Evolutionary conservation across 495 filamentous ascomycete species (phyloP).

Genomic region (Oidiodendron maius): DNA sequence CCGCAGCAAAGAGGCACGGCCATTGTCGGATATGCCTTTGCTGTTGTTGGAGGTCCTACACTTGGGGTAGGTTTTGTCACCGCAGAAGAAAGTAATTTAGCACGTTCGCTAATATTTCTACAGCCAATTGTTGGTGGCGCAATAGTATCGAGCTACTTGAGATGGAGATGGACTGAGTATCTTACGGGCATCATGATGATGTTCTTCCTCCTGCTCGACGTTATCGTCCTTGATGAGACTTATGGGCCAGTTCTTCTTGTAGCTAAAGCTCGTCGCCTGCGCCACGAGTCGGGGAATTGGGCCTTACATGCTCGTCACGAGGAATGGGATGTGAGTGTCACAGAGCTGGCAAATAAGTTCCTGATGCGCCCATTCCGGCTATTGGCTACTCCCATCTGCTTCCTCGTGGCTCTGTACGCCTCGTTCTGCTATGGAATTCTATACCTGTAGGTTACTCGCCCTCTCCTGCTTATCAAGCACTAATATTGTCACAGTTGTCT

Average conservation of each 20-base stretch:
- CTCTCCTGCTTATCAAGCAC: background rate
- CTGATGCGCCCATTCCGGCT: conserved; percentile 49
- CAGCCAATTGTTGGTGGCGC: conserved; percentile 69
- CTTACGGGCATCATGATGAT: conserved; percentile 48
- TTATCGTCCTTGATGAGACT: conserved; percentile 60
- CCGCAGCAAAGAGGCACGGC: conserved; percentile 71
- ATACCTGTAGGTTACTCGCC: conserved; percentile 3
- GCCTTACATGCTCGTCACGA: conserved; percentile 64
- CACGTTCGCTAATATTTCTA: conserved; percentile 30
- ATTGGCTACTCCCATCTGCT: conserved; percentile 68
- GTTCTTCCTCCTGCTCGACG: conserved; percentile 46
- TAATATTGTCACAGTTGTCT: conserved; percentile 35
- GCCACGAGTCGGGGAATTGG: conserved; percentile 60
- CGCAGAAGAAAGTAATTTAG: background rate
- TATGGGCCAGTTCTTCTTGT: conserved; percentile 59
- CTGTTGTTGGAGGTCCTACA: conserved; percentile 67
- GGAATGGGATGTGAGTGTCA: conserved; percentile 61
- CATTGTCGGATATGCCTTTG: conserved; percentile 74
- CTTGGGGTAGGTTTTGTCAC: conserved; percentile 2
- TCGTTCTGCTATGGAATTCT: conserved; percentile 45
- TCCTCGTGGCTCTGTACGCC: conserved; percentile 62
- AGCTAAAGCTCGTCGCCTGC: conserved; percentile 57
- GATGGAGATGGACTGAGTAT: conserved; percentile 56
- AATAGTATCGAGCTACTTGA: conserved; percentile 64
- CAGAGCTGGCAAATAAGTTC: conserved; percentile 58